A percentile compares a stretch with the other conserved stretches of the same genome.
These are phyloP conservation scores for Cladophialophora immunda DNA, from an alignment of 2,329 filamentous ascomycete species.

Conservation along the genomic window DNA sequence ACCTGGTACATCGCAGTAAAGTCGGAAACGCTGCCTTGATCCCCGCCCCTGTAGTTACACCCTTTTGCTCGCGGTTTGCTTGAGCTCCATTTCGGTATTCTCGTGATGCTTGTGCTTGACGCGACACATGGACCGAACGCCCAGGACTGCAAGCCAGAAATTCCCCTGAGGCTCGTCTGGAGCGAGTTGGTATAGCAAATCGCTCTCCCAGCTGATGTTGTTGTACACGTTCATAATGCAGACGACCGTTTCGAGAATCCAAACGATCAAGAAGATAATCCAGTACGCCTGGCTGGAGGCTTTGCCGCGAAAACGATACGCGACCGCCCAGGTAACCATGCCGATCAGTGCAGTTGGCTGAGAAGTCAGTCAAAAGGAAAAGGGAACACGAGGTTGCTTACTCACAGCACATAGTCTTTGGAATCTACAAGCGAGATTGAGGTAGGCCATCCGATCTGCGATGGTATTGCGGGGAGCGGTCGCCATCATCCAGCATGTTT, in stretches of 20 bases:
- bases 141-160: conserved; percentile 31
- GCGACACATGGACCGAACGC: conserved; percentile 27
- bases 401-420: conserved; percentile 33
- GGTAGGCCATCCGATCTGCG: conserved; percentile 29
- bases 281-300: conserved; percentile 34
- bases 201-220: conserved; percentile 36
- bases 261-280: conserved; percentile 35
- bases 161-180: conserved; percentile 30
- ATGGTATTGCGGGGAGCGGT: conserved; percentile 28
- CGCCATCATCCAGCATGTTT: conserved; percentile 34
- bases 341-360: conserved; percentile 33
- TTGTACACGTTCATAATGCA: conserved; percentile 38
- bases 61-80: conserved; percentile 13
- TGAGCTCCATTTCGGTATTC: conserved; percentile 23
- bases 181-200: conserved; percentile 33
- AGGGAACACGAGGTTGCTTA: background rate
- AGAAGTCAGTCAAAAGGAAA: conserved; percentile 11
- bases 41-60: background rate
- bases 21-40: conserved; percentile 44
- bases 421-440: conserved; percentile 35
- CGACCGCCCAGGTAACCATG: conserved; percentile 36
- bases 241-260: conserved; percentile 30
- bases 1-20: background rate
- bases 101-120: conserved; percentile 15
- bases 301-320: conserved; percentile 32